These are phyloP conservation scores for barley (Hordeum vulgare) DNA, from an alignment of 176 grass and related monocot genomes.

Conservation along the genomic window MorexV3_pseudomolecules_assembly NC_058520.1:533608950-533609449, in stretches of 20 bases:
- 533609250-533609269: neutral
- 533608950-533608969: too few relatives aligned
- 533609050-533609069: too few relatives aligned
- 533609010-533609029: too few relatives aligned
- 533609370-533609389: slow-evolving; percentile 18
- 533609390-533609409: slow-evolving; percentile 25
- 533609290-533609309: slow-evolving; percentile 16
- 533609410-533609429: slow-evolving; percentile 77
- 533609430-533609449: slow-evolving; percentile 70
- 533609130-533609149: too few relatives aligned
- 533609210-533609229: neutral
- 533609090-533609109: too few relatives aligned
- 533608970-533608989: too few relatives aligned
- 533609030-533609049: too few relatives aligned
- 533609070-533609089: too few relatives aligned
- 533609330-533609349: neutral
- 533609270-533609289: neutral
- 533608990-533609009: too few relatives aligned
- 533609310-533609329: slow-evolving; percentile 38
- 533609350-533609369: neutral
- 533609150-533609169: neutral
- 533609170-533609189: neutral
- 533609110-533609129: neutral
- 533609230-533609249: neutral
- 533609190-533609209: neutral